These are phyloP conservation scores for Trichosanthes cucumerina DNA, from an alignment of 306 rosid genomes.

Conservation along the genomic window DNA sequence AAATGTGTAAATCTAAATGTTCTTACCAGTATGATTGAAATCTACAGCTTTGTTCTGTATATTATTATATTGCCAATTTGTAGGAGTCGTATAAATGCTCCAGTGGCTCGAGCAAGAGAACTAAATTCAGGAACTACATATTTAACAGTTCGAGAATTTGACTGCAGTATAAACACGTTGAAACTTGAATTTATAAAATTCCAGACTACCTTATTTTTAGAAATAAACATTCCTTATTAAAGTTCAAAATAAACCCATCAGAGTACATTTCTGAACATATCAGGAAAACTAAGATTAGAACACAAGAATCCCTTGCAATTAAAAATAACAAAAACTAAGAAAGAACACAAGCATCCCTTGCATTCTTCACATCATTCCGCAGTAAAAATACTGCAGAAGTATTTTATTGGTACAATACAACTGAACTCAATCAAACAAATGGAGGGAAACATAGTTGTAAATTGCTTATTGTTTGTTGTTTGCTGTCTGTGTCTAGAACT, in stretches of 20 bases:
- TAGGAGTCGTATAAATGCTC: not conserved
- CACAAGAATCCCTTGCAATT: conserved; percentile 1
- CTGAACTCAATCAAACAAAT: not conserved
- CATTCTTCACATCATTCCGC: not conserved
- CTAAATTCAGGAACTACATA: not conserved
- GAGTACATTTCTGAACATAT: not conserved
- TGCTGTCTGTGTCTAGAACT: conserved; percentile 2
- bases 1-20: not conserved
- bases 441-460: not conserved
- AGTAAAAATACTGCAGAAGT: not conserved
- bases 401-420: not conserved
- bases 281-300: not conserved
- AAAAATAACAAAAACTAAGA: not conserved
- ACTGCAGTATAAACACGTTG: not conserved
- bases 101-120: not conserved
- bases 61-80: not conserved
- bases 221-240: not conserved
- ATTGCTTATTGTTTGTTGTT: not conserved
- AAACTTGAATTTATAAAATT: not conserved
- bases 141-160: not conserved
- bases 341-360: conserved; percentile 1
- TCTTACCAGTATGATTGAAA: not conserved
- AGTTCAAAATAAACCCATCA: not conserved
- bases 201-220: not conserved
- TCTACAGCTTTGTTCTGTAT: not conserved